These are phyloP conservation scores for Pythium brassicae DNA, from an alignment of 352 stramenopile genomes.

Conservation along the genomic window DNA sequence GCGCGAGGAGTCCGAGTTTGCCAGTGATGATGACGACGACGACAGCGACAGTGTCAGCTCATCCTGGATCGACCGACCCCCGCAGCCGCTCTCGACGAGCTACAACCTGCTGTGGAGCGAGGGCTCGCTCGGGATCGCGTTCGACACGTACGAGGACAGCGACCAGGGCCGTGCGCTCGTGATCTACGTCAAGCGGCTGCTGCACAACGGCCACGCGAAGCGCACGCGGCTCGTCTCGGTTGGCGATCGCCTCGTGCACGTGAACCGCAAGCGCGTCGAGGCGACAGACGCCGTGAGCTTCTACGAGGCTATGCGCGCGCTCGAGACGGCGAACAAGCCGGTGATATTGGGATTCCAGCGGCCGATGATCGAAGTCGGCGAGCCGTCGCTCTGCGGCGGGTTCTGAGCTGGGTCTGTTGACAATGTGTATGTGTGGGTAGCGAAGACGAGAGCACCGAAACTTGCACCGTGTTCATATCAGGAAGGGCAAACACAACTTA, in stretches of 20 bases:
- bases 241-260: slow-evolving; percentile 31
- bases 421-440: no score
- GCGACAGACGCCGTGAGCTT: slow-evolving; percentile 23
- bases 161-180: slow-evolving; percentile 23
- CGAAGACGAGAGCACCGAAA: neutral
- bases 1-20: neutral
- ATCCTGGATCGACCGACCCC: neutral
- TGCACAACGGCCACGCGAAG: slow-evolving; percentile 20
- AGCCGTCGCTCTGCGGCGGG: neutral
- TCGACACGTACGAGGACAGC: slow-evolving; percentile 36
- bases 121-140: slow-evolving; percentile 35
- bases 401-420: neutral
- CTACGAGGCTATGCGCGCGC: slow-evolving; percentile 28
- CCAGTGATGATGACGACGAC: slow-evolving; percentile 4
- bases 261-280: slow-evolving; percentile 32
- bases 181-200: slow-evolving; percentile 42
- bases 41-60: slow-evolving; percentile 7
- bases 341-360: slow-evolving; percentile 38
- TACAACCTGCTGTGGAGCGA: slow-evolving; percentile 44
- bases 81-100: slow-evolving; percentile 4
- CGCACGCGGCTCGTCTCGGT: slow-evolving; percentile 27
- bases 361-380: slow-evolving; percentile 23
- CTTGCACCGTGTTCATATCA: neutral
- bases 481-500: neutral
- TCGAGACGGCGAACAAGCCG: slow-evolving; percentile 27